Evolutionary conservation across 352 stramenopile species (phyloP), one percentile per base, ranked within the genome.

Genomic region (Phytophthora multivora): DNA sequence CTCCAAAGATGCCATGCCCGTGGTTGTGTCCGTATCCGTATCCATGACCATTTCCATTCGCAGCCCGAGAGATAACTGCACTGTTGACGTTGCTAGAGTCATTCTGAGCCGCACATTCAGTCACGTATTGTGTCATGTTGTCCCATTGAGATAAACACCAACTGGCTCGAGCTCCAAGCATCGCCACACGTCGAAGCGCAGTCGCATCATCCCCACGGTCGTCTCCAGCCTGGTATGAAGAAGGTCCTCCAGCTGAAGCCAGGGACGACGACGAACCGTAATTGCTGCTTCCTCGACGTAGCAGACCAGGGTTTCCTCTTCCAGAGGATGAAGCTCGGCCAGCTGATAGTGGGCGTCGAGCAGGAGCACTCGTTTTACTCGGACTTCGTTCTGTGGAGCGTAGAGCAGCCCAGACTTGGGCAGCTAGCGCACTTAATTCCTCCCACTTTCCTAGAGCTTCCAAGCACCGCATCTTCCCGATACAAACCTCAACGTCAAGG

Each of bases 401-500:
- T 26, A 88, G 25, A 33, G 51, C 41, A 45, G 61, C 67, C 77
- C 76, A 89, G 3, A 87, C 87, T n/a, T 86, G 59, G n/a, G 72
- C 36, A 10, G 93, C 93, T 23, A 99, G 71, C n/a, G 86, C 77
- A 18, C 97, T 74, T 3, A 99, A 83, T 45, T 97, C 83, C 53
- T 98, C 81, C 96, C 97, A 99, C 28, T 98, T 89, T 5, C 97
- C 97, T 26, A 98, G 75, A 2, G 97, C 96, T 68, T 99, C 96
- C 11, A 99, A 86, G 63, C 98, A 99, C 41, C 97, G 80, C 88
- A 99, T 98, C 52, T 97, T 98, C 35, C 98, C 97, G 11, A 99
- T 88, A 49, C 96, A 96, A 36, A 97, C 86, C 63, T 98, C 89
- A 47, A 98, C 80, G 67, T 99, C 90, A 7, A 94, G 18, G 16